These are phyloP conservation scores for Triticum urartu DNA, from an alignment of 176 grass and related monocot species.

Conservation along the genomic window DNA sequence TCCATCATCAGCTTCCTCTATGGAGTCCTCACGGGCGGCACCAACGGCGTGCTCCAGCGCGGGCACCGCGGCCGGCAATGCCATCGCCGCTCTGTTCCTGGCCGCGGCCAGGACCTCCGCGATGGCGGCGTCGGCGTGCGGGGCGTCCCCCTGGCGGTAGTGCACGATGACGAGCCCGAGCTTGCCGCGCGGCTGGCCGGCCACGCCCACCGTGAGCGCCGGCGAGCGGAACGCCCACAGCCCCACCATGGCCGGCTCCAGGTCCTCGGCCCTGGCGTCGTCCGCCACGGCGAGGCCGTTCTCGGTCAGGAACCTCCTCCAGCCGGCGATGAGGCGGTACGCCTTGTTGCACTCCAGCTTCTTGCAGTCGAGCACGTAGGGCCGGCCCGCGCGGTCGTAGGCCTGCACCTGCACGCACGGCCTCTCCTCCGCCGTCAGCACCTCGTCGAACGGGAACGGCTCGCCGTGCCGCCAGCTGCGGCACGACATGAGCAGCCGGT, in stretches of 20 bases:
- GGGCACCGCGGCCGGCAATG: neutral
- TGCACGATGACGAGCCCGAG: neutral
- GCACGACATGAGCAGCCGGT: conserved; percentile 10
- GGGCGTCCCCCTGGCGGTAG: neutral
- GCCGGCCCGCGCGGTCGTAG: neutral
- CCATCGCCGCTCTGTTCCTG: neutral
- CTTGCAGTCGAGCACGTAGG: neutral
- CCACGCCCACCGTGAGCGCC: neutral
- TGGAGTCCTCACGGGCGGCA: neutral
- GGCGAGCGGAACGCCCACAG: conserved; percentile 13
- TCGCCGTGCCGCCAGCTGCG: neutral
- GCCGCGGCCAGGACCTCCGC: neutral
- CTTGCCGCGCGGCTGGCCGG: neutral
- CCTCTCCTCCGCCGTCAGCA: neutral
- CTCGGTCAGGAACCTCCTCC: neutral
- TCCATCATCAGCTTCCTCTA: neutral
- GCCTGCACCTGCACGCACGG: neutral
- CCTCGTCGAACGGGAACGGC: conserved; percentile 6
- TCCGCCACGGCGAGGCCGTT: neutral
- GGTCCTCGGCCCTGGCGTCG: neutral
- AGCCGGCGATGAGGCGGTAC: neutral
- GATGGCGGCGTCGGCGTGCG: neutral
- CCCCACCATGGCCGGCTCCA: neutral
- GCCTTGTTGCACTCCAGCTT: neutral
- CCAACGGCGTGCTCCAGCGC: neutral